Conservation (phyloP, 2,329 filamentous ascomycete species). For the Zasmidium cellare region DNA sequence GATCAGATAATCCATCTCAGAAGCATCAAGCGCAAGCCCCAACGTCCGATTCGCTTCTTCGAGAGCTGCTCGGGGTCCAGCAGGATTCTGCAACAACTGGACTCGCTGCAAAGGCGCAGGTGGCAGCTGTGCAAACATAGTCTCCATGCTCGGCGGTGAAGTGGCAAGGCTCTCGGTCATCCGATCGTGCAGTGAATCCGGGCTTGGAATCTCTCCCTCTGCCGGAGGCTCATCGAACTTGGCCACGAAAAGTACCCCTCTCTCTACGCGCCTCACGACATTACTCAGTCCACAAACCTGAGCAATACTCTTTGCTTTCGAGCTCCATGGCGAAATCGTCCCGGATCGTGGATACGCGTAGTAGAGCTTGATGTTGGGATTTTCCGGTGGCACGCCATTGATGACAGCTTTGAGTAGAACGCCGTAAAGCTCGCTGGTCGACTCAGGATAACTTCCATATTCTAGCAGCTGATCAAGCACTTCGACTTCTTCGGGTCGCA, state of each 20-base stretch:
- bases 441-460: constrained; percentile 57
- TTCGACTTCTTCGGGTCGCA: constrained; percentile 47
- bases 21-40: constrained; percentile 81
- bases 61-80: constrained; percentile 69
- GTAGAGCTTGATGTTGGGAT: constrained; percentile 56
- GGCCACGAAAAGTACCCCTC: constrained; percentile 75
- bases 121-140: constrained; percentile 75
- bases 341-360: constrained; percentile 78
- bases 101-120: constrained; percentile 71
- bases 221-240: constrained; percentile 54
- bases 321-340: constrained; percentile 94
- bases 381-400: constrained; percentile 52
- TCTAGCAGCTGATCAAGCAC: constrained; percentile 61
- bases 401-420: constrained; percentile 47
- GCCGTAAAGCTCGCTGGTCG: constrained; percentile 45
- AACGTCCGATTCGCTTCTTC: constrained; percentile 80
- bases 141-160: constrained; percentile 65
- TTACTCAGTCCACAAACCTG: constrained; percentile 81
- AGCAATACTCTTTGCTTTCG: constrained; percentile 90
- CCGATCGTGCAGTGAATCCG: constrained; percentile 80
- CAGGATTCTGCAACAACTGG: constrained; percentile 52
- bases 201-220: constrained; percentile 57
- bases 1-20: constrained; percentile 93
- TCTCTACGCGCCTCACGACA: constrained; percentile 76
- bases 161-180: constrained; percentile 86